Evolutionary conservation across 2,329 filamentous ascomycete genomes (phyloP).

Genomic region (Aureobasidium leucospermi): DNA sequence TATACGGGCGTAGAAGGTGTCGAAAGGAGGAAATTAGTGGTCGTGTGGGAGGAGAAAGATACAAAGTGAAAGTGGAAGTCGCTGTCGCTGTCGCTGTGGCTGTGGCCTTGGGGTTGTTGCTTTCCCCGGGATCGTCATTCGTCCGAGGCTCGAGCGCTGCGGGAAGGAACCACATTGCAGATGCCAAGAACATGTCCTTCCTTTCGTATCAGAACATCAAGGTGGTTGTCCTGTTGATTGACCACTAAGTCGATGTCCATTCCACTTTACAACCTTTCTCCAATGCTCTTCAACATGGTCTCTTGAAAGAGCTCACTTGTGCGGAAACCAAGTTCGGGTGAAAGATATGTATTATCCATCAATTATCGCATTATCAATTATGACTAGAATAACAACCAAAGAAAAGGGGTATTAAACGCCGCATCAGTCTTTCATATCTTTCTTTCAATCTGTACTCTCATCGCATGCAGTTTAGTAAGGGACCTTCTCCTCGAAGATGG

Average conservation of each 20-base stretch:
- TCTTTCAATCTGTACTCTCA: background rate
- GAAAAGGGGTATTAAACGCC: background rate
- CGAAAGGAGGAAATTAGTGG: too few relatives aligned
- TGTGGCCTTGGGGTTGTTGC: background rate
- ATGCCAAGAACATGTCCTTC: background rate
- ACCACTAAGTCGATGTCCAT: too few relatives aligned
- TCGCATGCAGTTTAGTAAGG: constrained; percentile 5
- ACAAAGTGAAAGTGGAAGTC: too few relatives aligned
- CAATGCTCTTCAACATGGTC: too few relatives aligned
- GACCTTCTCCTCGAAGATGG: constrained; percentile 31
- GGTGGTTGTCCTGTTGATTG: background rate
- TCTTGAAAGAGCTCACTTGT: too few relatives aligned
- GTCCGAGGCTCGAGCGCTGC: background rate
- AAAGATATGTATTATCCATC: too few relatives aligned
- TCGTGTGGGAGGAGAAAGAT: too few relatives aligned
- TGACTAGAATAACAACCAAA: background rate
- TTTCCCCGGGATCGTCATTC: background rate
- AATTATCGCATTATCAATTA: constrained; percentile 8
- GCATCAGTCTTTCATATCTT: too few relatives aligned
- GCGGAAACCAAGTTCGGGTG: too few relatives aligned
- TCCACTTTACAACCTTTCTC: too few relatives aligned
- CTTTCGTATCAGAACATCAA: background rate
- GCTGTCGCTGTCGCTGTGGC: too few relatives aligned
- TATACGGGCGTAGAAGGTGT: too few relatives aligned
- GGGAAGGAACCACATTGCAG: background rate